A percentile compares a stretch with the other conserved stretches of the same genome.
These are phyloP conservation scores for Leccinum fallax DNA, from an alignment of 1,284 basidiomycete species.

Conservation along the genomic window DNA sequence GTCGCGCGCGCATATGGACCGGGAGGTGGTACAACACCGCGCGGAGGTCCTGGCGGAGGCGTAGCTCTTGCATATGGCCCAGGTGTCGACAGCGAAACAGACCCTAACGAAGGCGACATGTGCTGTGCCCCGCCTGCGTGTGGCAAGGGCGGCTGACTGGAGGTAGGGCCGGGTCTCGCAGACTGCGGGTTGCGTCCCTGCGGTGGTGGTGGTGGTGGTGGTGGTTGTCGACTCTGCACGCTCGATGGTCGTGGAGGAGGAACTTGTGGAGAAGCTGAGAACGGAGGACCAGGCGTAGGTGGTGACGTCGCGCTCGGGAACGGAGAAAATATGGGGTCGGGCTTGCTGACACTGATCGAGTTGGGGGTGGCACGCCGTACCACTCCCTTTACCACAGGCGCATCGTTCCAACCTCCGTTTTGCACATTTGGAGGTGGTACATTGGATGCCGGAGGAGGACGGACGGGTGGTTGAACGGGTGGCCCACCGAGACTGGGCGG, in stretches of 20 bases:
- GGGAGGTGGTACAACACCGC: constrained; percentile 32
- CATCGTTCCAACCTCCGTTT: constrained; percentile 92
- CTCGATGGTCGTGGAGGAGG: constrained; percentile 68
- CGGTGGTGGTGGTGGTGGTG: constrained; percentile 45
- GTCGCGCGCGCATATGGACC: constrained; percentile 43
- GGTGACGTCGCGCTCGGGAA: constrained; percentile 80
- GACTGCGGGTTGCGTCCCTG: constrained; percentile 44
- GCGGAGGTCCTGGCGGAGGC: constrained; percentile 41
- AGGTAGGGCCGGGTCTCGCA: constrained; percentile 40
- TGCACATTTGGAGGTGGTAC: constrained; percentile 56
- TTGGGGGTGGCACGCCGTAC: constrained; percentile 53
- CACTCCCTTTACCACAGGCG: constrained; percentile 51
- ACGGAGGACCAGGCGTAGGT: constrained; percentile 46
- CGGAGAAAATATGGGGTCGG: constrained; percentile 80
- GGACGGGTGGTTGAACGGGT: constrained; percentile 22
- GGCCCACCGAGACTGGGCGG: constrained; percentile 22
- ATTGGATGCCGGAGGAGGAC: constrained; percentile 26
- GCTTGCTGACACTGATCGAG: constrained; percentile 52
- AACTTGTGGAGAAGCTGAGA: constrained; percentile 31
- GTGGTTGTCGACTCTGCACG: constrained; percentile 48
- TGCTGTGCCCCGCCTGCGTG: constrained; percentile 48
- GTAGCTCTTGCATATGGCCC: constrained; percentile 42
- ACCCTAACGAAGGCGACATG: constrained; percentile 38
- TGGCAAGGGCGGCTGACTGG: constrained; percentile 41
- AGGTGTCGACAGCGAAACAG: constrained; percentile 31